Base-by-base conservation (phyloP, 306 rosid species). In the Acacia acuminata region DNA sequence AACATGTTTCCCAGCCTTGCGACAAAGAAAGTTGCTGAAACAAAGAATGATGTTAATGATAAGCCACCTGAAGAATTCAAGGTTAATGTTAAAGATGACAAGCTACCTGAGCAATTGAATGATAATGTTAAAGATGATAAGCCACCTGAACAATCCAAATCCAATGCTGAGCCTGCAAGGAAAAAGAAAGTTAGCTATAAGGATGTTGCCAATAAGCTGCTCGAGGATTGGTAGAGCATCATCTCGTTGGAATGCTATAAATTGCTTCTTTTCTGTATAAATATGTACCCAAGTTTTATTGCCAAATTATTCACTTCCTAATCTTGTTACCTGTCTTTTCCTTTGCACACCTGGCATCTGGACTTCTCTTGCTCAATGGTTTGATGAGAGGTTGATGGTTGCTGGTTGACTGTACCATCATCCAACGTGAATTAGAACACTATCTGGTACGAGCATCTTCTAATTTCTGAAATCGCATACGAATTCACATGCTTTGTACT, bases 171-270 rank as follows among this genome's bases (percentile, higher is more conserved):
- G 79, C 90, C 97, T 84, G 0, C 76, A 15, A 91, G 87, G 93
- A 92, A 90, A 87, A 93, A 86, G 89, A 96, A 90, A 82, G 96
- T 94, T 50, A 96, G 97, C 91, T 92, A 92, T 83, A 94, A 89
- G 94, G 98, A 92, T 77, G 76, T 92, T 76, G 98, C 96, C 44
- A 53, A 71, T 43, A 75, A 91, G 74, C 85, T 96, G 73, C 96
- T 96, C 5, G 88, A 93, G 84, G 98, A 95, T 82, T 90, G 94
- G 92, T 93, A 87, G 86, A 68, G 73, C 10, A 77, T 53, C 36
- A 13, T 45, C 66, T 81, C 55, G 14, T 34, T 77, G 75, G 25
- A 66, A 22, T 13, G 64, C 44, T 10, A 64, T 82, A 47, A 51
- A 71, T 79, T 15, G 16, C 24, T 24, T 53, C 48, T 74, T 83